Evolutionary conservation across 169 alveolate genomes (phyloP).

Genomic region (Ophryocystis elektroscirrha): DNA sequence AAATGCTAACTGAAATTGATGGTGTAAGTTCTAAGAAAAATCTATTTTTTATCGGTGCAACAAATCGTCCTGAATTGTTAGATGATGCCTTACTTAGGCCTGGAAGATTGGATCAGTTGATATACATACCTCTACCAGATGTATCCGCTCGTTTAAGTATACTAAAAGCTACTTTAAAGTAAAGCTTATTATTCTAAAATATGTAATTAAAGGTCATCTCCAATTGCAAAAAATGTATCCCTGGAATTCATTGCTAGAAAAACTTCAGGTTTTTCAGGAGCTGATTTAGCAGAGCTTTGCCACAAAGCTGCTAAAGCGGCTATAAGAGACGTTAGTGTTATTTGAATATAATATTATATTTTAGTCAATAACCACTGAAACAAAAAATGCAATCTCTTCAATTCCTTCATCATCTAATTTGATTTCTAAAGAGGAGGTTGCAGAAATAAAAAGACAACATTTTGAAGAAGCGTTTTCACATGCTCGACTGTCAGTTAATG

Average conservation of each 20-base stretch:
- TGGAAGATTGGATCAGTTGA: slow-evolving; percentile 94
- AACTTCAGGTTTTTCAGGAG: slow-evolving; percentile 99
- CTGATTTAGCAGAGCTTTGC: slow-evolving; percentile 96
- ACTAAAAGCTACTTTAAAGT: slow-evolving; percentile 70
- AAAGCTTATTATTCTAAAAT: slow-evolving; percentile 45
- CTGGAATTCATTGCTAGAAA: slow-evolving; percentile 86
- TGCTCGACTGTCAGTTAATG: slow-evolving; percentile 88
- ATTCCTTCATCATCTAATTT: slow-evolving; percentile 24
- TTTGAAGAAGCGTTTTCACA: slow-evolving; percentile 89
- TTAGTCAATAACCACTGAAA: not conserved
- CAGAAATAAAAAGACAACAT: slow-evolving; percentile 83
- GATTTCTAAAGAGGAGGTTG: slow-evolving; percentile 73
- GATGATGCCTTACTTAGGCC: slow-evolving; percentile 98
- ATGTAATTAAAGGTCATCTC: slow-evolving; percentile 71
- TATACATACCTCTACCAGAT: slow-evolving; percentile 98
- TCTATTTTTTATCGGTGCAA: slow-evolving; percentile 98
- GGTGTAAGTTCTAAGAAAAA: slow-evolving; percentile 96
- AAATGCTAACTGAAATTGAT: slow-evolving; percentile 96
- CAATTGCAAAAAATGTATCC: slow-evolving; percentile 86
- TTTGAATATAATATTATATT: slow-evolving; percentile 9
- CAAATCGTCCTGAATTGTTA: slow-evolving; percentile 94
- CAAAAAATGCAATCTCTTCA: not conserved
- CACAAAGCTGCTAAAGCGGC: slow-evolving; percentile 99
- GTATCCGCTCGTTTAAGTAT: slow-evolving; percentile 79
- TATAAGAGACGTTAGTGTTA: slow-evolving; percentile 80